Evolutionary conservation across 305 asterid species (phyloP).

Genomic region (Solanum chacoense): DNA sequence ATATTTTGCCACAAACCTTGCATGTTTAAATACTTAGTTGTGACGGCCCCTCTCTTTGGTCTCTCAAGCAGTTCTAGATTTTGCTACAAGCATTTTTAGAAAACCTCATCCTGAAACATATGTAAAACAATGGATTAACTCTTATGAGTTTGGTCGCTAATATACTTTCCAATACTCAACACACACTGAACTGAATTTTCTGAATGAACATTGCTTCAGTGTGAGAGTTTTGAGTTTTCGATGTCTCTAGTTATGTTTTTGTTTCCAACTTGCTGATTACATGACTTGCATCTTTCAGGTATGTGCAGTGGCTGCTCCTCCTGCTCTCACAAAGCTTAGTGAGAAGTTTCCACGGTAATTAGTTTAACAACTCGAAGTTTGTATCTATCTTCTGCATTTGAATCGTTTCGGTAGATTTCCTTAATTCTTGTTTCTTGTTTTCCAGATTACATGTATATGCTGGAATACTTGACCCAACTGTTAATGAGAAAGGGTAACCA

Average conservation of each 20-base stretch:
- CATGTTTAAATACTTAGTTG: neutral
- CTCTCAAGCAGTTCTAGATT: neutral
- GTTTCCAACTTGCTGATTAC: neutral
- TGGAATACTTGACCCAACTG: constrained; percentile 73
- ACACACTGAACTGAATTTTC: neutral
- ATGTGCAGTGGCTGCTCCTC: constrained; percentile 93
- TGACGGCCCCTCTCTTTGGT: neutral
- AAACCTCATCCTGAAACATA: neutral
- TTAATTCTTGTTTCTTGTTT: constrained; percentile 8
- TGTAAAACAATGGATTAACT: neutral
- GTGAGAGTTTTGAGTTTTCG: neutral
- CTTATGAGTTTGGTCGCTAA: neutral
- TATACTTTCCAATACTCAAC: neutral
- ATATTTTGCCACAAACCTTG: neutral
- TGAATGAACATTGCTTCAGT: neutral
- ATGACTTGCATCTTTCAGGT: constrained; percentile 34
- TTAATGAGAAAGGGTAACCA: constrained; percentile 75
- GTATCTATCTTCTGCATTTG: neutral
- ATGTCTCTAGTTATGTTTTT: neutral
- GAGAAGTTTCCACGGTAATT: constrained; percentile 89
- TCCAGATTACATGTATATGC: constrained; percentile 87
- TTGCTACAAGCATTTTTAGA: neutral
- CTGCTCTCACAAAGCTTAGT: constrained; percentile 79
- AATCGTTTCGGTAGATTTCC: neutral
- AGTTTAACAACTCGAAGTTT: neutral